A percentile compares a stretch with the other conserved stretches of the same genome.
These are phyloP conservation scores for Boletus speciosus DNA, from an alignment of 768 basidiomycete genomes.

Conservation along the genomic window DNA sequence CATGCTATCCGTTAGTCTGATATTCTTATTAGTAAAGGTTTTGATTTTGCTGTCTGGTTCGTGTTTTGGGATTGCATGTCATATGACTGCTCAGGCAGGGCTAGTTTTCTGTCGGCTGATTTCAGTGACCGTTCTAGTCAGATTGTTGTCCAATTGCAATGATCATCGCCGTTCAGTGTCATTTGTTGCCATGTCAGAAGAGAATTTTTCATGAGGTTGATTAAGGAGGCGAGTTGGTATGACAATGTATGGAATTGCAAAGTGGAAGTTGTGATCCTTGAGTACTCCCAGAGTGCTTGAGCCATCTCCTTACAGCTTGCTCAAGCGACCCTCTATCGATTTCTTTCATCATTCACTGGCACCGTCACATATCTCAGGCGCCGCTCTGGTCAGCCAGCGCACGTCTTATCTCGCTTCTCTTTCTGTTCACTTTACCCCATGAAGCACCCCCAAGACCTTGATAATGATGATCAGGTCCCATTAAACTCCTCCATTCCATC, in stretches of 20 bases:
- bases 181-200: not conserved
- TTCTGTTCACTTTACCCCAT: slow-evolving; percentile 31
- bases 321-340: slow-evolving; percentile 18
- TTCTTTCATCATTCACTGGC: not conserved
- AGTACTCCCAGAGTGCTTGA: slow-evolving; percentile 6
- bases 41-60: slow-evolving; percentile 11
- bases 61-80: slow-evolving; percentile 2
- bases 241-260: not conserved
- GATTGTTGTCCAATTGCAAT: not conserved
- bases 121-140: slow-evolving; percentile 12
- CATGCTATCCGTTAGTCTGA: slow-evolving; percentile 11
- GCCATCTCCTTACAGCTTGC: slow-evolving; percentile 22
- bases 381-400: not conserved
- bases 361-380: too few relatives aligned
- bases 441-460: slow-evolving; percentile 42
- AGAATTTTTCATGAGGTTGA: not conserved
- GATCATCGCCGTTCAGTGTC: not conserved
- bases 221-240: slow-evolving; percentile 2
- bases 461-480: slow-evolving; percentile 30
- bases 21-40: slow-evolving; percentile 35
- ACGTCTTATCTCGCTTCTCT: slow-evolving; percentile 17
- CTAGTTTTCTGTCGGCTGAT: slow-evolving; percentile 7
- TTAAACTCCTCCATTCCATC: slow-evolving; percentile 9
- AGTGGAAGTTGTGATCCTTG: slow-evolving; percentile 8
- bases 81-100: not conserved